Base-by-base conservation (phyloP, 2,329 filamentous ascomycete species). In the Aureobasidium sp. region DNA sequence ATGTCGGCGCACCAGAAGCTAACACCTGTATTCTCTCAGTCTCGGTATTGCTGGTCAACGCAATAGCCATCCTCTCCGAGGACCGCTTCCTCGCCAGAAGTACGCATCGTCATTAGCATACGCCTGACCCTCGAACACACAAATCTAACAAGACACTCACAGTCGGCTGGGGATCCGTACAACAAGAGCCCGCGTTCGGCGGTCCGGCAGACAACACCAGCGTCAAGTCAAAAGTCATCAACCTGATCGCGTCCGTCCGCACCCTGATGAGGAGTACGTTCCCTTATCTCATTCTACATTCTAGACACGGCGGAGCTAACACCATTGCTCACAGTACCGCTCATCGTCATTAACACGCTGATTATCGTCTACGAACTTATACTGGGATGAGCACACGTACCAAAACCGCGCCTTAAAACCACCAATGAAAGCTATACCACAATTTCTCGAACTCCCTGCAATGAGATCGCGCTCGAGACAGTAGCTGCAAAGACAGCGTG, bases 51-150 rank as follows among this genome's bases (percentile, higher is more conserved):
- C 84, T 97, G 73, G 87, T 94, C 77, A 99, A 99, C 77, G 90
- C 91, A 67, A 88, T 97, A 73, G 91, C 92, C 66, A 86, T 97
- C 72, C 88, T 97, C 67, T 96, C 91, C 69, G 92, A 96, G 84
- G 91, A 96, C 78, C 88, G 91, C 65, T 96, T 96, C 76, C 89
- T 96, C 67, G 89, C 87, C 62, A 86, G 90, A 76, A 91, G 78
- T 87, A 86, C 62, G 47, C 48, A 41, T 45, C 48, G 22, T 44
- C 48, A 1, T 14, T 8, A 27, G 31, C 3, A 25, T 14, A 34
- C 55, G 25, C 41, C 49, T 1, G 47, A 22, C 49, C 22, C 47
- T 8, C 5, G 17, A 42, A 37, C 5, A 37, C 27, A 22, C 17
- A 15, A n/a, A 20, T 20, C 41, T 49, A 22, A 42, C 52, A 45